Evolutionary conservation across 495 filamentous ascomycete genomes (phyloP).

Genomic region (Penicillium chermesinum): DNA sequence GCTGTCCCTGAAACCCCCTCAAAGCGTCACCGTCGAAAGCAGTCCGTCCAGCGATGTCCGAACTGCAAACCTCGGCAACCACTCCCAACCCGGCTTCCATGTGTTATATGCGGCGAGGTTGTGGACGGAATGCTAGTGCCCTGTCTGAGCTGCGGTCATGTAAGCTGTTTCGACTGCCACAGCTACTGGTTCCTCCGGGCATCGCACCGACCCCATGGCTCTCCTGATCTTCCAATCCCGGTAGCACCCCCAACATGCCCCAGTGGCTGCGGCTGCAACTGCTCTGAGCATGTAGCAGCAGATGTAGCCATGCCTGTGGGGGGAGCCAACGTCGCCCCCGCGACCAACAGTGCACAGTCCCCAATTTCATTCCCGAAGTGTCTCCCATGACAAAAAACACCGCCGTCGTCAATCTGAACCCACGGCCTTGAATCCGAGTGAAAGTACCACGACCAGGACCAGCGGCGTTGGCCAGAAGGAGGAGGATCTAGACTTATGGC

Average conservation of each 20-base stretch:
- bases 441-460: slow-evolving; percentile 3
- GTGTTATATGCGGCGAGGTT: slow-evolving; percentile 44
- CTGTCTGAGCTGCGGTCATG: slow-evolving; percentile 49
- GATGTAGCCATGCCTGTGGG: slow-evolving; percentile 24
- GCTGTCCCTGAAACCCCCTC: slow-evolving; percentile 15
- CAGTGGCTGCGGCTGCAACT: slow-evolving; percentile 47
- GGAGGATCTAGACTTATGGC: slow-evolving; percentile 39
- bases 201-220: slow-evolving; percentile 3
- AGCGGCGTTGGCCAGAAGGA: slow-evolving; percentile 24
- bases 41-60: slow-evolving; percentile 21
- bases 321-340: slow-evolving; percentile 16
- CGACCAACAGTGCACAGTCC: not conserved
- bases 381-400: slow-evolving; percentile 19
- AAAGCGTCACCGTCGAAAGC: slow-evolving; percentile 15
- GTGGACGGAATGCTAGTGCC: slow-evolving; percentile 47
- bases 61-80: slow-evolving; percentile 38
- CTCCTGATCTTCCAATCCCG: not conserved
- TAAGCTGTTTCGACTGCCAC: slow-evolving; percentile 47
- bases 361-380: not conserved
- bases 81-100: slow-evolving; percentile 36
- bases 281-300: slow-evolving; percentile 37
- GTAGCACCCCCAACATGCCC: slow-evolving; percentile 31
- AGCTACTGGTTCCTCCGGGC: slow-evolving; percentile 32
- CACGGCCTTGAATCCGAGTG: slow-evolving; percentile 10
- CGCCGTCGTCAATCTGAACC: slow-evolving; percentile 22